Percentiles rank a stretch among this genome's conserved stretches.
These are phyloP conservation scores for Tylopilus felleus DNA, from an alignment of 768 basidiomycete genomes.

Conservation along the genomic window DNA sequence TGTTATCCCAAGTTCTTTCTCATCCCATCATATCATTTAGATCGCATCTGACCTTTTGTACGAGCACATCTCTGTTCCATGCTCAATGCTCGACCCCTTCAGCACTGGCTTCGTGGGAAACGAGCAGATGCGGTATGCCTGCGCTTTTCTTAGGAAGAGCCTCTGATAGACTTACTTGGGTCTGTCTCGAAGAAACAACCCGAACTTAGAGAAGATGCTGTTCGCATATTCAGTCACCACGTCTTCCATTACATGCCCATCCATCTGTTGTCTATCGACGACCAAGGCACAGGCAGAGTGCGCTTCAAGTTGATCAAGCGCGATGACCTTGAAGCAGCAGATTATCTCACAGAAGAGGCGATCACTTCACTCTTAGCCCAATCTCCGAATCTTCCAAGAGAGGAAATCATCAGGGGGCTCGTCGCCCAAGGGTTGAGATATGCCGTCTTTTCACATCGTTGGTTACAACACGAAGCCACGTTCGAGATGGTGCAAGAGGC, in stretches of 20 bases:
- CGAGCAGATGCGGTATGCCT: not conserved
- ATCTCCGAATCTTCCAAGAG: not conserved
- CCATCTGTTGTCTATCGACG: not conserved
- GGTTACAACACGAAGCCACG: not conserved
- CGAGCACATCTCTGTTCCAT: not conserved
- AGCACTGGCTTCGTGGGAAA: not conserved
- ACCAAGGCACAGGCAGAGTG: not conserved
- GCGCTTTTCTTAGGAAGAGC: too few relatives aligned
- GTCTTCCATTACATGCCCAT: not conserved
- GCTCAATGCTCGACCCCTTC: not conserved
- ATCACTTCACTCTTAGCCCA: not conserved
- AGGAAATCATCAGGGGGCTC: not conserved
- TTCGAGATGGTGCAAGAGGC: not conserved
- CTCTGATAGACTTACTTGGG: not conserved
- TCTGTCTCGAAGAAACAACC: not conserved
- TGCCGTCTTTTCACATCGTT: conserved; percentile 4
- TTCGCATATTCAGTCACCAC: not conserved
- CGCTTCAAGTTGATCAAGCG: conserved; percentile 1
- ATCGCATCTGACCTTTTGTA: too few relatives aligned
- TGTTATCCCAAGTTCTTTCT: too few relatives aligned
- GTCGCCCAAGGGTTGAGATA: not conserved
- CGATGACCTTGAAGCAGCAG: not conserved
- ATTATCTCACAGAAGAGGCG: not conserved
- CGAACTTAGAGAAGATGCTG: not conserved
- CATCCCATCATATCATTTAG: too few relatives aligned